Evolutionary conservation across 768 basidiomycete species (phyloP), one percentile per base, ranked within the genome.

Genomic region (Lentinula lateritia): DNA sequence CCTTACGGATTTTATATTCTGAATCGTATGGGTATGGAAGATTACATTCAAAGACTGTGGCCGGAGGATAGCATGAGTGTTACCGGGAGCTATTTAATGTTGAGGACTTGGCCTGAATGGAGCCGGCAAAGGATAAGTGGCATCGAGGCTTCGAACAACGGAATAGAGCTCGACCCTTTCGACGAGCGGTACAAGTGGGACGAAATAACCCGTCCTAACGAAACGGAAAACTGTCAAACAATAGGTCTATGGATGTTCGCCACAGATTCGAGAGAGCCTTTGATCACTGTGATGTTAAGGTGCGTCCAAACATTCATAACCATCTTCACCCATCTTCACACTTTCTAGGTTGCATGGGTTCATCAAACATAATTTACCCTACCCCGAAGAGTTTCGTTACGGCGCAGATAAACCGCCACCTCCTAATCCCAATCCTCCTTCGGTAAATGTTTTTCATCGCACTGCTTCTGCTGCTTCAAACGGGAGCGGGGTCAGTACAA

Each of bases 1-100:
- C 87, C 87, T 16, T 93, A 93, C 67, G 92, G 92, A 6, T 86
- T 92, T 67, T 93, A 88, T 70, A 87, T 93, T 63, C 80, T 93
- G 66, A 93, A 93, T 70, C 86, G 92, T 57, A 83, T 87, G 68
- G 90, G 90, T 34, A 86, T 82, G 74, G 85, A 88, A 46, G 92
- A 93, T 69, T 90, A 90, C 69, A 82, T 86, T 60, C 85, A 89
- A 62, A 81, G 82, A 38, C 77, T 93, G 50, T 85, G 87, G 70
- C 89, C 91, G 35, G 90, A 93, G 75, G 92, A 93, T 74, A 84
- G 84, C 62, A 78, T 92, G 64, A 80, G 83, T 64, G 72, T 75
- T 16, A 81, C 81, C 46, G 87, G 85, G 58, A 82, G 76, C 66
- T 89, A 87, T 72, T 77, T 90, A 62, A 89, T 90, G 79, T 83